Percentiles rank a stretch among this genome's conserved stretches.
phyloP scores from a whole-genome alignment of 768 basidiomycete genomes.

The Tulasnella sp. region DNA sequence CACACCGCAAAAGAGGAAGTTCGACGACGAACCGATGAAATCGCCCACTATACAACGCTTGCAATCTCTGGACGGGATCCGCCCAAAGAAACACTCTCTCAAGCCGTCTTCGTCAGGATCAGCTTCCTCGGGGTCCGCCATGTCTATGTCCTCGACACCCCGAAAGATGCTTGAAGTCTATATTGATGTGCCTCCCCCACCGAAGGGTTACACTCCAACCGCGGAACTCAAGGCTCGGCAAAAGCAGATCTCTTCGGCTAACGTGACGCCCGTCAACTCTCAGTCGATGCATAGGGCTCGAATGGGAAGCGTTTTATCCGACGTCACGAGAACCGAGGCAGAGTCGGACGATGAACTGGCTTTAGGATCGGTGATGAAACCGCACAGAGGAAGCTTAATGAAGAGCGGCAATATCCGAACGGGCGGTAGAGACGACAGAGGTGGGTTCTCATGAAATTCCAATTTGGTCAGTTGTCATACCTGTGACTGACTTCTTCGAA shows the following conservation, averaged over 20 bases:
- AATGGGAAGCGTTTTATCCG: slow-evolving; percentile 24
- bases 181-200: slow-evolving; percentile 25
- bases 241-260: slow-evolving; percentile 21
- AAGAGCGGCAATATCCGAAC: slow-evolving; percentile 24
- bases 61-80: slow-evolving; percentile 23
- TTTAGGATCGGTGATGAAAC: not conserved
- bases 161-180: slow-evolving; percentile 24
- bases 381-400: not conserved
- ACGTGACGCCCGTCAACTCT: slow-evolving; percentile 37
- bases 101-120: slow-evolving; percentile 17
- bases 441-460: slow-evolving; percentile 27
- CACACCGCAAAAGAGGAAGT: slow-evolving; percentile 66
- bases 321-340: not conserved
- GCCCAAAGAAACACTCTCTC: slow-evolving; percentile 13
- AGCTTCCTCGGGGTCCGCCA: slow-evolving; percentile 22
- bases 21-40: slow-evolving; percentile 41
- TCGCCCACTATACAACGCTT: slow-evolving; percentile 57
- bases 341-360: slow-evolving; percentile 9
- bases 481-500: not conserved
- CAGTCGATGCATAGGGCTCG: slow-evolving; percentile 30
- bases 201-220: slow-evolving; percentile 24
- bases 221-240: slow-evolving; percentile 21
- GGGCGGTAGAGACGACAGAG: slow-evolving; percentile 67
- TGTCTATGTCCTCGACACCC: slow-evolving; percentile 21
- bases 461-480: slow-evolving; percentile 8